Base-by-base conservation (phyloP, 1,284 basidiomycete species). In the Apiotrichum laibachii region DNA sequence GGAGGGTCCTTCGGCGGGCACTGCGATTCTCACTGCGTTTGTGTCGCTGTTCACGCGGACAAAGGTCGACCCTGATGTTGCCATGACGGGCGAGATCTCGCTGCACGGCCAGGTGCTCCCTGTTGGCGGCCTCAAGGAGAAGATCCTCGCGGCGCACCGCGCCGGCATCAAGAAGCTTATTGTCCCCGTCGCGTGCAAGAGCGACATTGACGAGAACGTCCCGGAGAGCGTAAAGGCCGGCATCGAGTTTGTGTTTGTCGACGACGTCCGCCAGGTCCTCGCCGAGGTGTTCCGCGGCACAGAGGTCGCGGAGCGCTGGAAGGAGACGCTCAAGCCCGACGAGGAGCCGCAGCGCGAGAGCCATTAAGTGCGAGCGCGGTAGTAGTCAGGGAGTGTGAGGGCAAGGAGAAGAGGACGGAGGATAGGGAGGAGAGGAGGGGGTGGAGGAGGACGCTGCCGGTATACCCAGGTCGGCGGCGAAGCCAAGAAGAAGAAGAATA, bases 1-100 rank as follows among this genome's bases (percentile, higher is more conserved):
- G 80, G 95, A 99, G 71, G 95, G 95, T 0, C 95, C 95, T 0
- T 92, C 90, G 66, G 95, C 95, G 0, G 95, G 95, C 50, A 96
- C 92, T 2, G 95, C 95, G 0, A 88, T 99, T 49, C 76, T 94
- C 53, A 87, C 89, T 39, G 93, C 93, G 1, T 89, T 97, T 69
- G 91, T 97, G 21, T 91, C 88, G 48, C 81, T 98, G 61, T 89
- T 97, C 79, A 92, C 89, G 1, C 88, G 87, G 79, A 89, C 86
- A 12, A 84, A 81, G 75, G 86, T 96, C 47, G 84, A 85, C 71
- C 88, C 90, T 18, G 90, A 95, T 77, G 89, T 94, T 56, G 92
- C 93, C 9, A 93, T 96, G 91, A 96, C 93, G 0, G 92, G 92
- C 42, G 93, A 96, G 77, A 92, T 97, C 60, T 90, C 91, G 5